Evolutionary conservation across 176 grass and related monocot species (phyloP).

Genomic region (Aegilops speltoides): DNA sequence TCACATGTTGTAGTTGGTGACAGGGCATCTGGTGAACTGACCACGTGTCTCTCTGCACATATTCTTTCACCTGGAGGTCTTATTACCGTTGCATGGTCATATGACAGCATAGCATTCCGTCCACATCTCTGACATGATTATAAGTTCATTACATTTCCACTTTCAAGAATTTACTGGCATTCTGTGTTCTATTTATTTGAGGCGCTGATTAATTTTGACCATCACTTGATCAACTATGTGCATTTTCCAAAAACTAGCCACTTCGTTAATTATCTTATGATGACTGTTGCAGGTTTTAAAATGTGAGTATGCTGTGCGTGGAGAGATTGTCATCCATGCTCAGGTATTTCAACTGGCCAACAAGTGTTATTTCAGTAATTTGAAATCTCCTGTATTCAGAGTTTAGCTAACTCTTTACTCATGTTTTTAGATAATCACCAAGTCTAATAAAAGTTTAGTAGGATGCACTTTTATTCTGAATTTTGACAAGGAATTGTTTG

Average conservation of each 20-base stretch:
- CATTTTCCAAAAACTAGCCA: slow-evolving; percentile 18
- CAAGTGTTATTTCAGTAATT: slow-evolving; percentile 14
- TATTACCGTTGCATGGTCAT: slow-evolving; percentile 10
- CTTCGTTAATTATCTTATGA: slow-evolving; percentile 20
- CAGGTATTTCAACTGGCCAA: slow-evolving; percentile 55
- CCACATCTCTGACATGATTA: background rate
- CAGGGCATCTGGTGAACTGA: background rate
- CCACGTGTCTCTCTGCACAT: background rate
- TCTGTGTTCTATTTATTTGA: background rate
- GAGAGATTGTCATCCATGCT: slow-evolving; percentile 89
- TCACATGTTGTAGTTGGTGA: background rate
- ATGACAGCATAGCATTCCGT: background rate
- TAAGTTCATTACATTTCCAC: background rate
- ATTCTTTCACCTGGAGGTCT: background rate
- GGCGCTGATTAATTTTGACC: background rate
- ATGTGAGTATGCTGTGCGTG: slow-evolving; percentile 95
- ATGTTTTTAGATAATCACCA: background rate
- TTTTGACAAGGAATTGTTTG: background rate
- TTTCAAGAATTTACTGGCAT: background rate
- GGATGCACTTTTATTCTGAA: background rate
- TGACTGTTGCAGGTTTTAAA: slow-evolving; percentile 65
- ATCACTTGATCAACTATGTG: background rate
- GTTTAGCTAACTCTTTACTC: background rate
- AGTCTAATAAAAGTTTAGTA: background rate
- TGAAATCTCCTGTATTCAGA: slow-evolving; percentile 12